A percentile compares a stretch with the other conserved stretches of the same genome.
Evolutionary conservation across 805 yeast genomes (phyloP).

Genomic region (Wickerhamiella slavikovae): DNA sequence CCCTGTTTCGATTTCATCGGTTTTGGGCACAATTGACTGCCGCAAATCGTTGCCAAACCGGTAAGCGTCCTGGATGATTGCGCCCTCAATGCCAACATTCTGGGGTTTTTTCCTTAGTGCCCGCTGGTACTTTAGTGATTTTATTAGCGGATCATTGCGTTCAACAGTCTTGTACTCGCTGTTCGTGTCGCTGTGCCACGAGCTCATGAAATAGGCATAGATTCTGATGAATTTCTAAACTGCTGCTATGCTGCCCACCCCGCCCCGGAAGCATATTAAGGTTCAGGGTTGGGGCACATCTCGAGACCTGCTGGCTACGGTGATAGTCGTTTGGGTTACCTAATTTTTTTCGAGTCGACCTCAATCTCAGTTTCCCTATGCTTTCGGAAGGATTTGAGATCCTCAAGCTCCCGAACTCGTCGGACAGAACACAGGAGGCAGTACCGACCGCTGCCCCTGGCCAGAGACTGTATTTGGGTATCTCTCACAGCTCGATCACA

Average conservation of each 20-base stretch:
- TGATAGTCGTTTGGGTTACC: too few species aligned
- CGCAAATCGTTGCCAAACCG: slow-evolving; percentile 30
- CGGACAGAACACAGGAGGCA: not conserved
- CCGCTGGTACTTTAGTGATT: slow-evolving; percentile 3
- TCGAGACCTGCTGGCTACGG: too few species aligned
- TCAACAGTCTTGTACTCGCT: too few species aligned
- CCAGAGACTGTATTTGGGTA: slow-evolving; percentile 11
- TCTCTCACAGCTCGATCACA: slow-evolving; percentile 15
- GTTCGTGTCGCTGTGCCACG: too few species aligned
- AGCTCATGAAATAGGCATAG: too few species aligned
- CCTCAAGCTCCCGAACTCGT: slow-evolving; percentile 9
- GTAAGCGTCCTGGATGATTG: slow-evolving; percentile 38
- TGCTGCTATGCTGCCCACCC: too few species aligned
- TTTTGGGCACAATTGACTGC: slow-evolving; percentile 29
- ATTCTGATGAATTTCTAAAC: too few species aligned
- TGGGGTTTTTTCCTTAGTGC: slow-evolving; percentile 18
- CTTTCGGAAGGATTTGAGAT: slow-evolving; percentile 12
- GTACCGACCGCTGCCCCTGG: slow-evolving; percentile 4
- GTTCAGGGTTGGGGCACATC: too few species aligned
- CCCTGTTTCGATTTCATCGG: slow-evolving; percentile 8
- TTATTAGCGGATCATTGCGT: too few species aligned
- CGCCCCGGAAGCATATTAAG: too few species aligned
- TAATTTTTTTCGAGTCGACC: too few species aligned
- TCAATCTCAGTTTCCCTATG: too few species aligned
- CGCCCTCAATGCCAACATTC: slow-evolving; percentile 19